Conservation (phyloP, 441 rosid species). For the Macaranga tanarius region DNA sequence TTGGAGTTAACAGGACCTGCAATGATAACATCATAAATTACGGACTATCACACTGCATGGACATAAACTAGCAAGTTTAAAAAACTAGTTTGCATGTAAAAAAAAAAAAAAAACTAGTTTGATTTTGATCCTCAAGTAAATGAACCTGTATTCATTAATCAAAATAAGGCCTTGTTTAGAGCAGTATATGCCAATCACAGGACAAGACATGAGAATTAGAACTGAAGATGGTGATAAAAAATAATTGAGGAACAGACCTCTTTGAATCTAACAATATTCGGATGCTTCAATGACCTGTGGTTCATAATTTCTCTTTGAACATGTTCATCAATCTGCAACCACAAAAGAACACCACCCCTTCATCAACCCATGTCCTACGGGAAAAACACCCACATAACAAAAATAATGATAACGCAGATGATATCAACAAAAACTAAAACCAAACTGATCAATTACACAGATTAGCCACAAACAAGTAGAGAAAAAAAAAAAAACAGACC, state of each 20-base stretch:
- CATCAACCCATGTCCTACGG: constrained; percentile 5
- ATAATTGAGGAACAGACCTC: constrained; percentile 35
- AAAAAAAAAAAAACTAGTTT: neutral
- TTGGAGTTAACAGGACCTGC: constrained; percentile 59
- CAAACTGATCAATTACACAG: neutral
- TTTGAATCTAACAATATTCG: constrained; percentile 55
- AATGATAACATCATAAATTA: constrained; percentile 16
- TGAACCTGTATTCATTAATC: no score
- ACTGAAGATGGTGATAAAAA: neutral
- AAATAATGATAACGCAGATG: neutral
- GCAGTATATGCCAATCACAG: no score
- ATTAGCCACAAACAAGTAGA: constrained; percentile 4
- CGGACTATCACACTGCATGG: neutral
- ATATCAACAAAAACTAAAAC: neutral
- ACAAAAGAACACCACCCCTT: constrained; percentile 8
- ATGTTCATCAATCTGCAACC: constrained; percentile 54
- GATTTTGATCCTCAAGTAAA: neutral
- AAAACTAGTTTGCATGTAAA: neutral
- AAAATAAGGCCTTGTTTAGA: no score
- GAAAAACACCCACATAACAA: constrained; percentile 14
- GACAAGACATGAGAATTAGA: neutral
- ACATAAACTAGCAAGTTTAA: neutral
- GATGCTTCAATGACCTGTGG: constrained; percentile 60
- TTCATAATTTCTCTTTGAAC: constrained; percentile 60
- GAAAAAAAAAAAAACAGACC: constrained; percentile 23